Evolutionary conservation across 2,329 filamentous ascomycete species (phyloP).

Genomic region (Xylaria sp.): DNA sequence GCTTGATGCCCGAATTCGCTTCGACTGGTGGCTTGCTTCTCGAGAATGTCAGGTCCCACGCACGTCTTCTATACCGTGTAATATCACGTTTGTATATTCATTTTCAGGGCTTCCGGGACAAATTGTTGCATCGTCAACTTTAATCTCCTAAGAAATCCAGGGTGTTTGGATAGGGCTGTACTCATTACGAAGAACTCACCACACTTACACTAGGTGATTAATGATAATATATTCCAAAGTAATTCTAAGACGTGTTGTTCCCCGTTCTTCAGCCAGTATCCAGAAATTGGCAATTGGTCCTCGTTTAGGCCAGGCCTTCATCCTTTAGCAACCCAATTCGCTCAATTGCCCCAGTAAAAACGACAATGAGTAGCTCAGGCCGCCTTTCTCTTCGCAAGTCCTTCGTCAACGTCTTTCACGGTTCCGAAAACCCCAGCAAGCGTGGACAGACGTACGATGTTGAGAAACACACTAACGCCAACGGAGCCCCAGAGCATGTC

Average conservation of each 20-base stretch:
- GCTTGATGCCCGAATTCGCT: conserved; percentile 31
- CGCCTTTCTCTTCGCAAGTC: conserved; percentile 29
- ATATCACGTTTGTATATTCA: conserved; percentile 37
- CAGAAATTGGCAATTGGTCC: not conserved
- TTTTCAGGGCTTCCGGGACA: conserved; percentile 12
- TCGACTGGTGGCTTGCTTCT: conserved; percentile 29
- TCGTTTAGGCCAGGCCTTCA: not conserved
- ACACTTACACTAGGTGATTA: conserved; percentile 36
- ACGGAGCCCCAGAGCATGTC: conserved; percentile 46
- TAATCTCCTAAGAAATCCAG: conserved; percentile 28
- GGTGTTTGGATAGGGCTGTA: conserved; percentile 41
- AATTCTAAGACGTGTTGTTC: not conserved
- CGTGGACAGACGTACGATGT: conserved; percentile 45
- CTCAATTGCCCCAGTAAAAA: not conserved
- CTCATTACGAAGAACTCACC: conserved; percentile 36
- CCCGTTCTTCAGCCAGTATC: no score
- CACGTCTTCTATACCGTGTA: conserved; percentile 28
- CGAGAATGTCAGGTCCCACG: conserved; percentile 12
- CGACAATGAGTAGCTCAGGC: conserved; percentile 20
- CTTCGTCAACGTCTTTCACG: conserved; percentile 24
- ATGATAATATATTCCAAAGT: conserved; percentile 42
- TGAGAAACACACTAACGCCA: conserved; percentile 45
- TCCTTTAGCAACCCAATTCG: not conserved
- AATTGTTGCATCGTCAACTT: conserved; percentile 13
- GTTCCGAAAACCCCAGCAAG: conserved; percentile 45